Evolutionary conservation across 2,329 filamentous ascomycete genomes (phyloP).

Genomic region (Ascochyta lentis): DNA sequence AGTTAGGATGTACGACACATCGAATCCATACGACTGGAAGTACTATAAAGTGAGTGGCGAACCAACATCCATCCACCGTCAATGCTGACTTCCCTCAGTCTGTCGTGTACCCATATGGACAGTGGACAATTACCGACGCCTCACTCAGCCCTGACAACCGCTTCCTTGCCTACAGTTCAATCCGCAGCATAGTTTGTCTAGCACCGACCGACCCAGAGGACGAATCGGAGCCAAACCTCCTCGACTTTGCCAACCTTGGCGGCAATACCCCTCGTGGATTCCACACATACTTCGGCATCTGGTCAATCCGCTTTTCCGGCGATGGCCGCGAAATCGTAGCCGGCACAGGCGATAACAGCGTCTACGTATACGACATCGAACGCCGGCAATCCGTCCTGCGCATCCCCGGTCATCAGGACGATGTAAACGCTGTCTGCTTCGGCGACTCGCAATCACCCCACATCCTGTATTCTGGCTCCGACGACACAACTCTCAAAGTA

Average conservation of each 20-base stretch:
- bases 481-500: conserved; percentile 92
- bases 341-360: conserved; percentile 78
- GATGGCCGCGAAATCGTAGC: conserved; percentile 91
- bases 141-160: conserved; percentile 89
- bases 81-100: conserved; percentile 65
- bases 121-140: conserved; percentile 96
- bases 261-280: conserved; percentile 46
- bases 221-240: conserved; percentile 75
- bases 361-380: conserved; percentile 94
- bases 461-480: conserved; percentile 93
- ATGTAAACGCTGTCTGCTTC: conserved; percentile 97
- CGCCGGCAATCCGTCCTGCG: conserved; percentile 75
- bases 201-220: conserved; percentile 87
- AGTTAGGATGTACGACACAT: conserved; percentile 97
- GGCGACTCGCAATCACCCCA: conserved; percentile 88
- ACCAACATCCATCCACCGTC: background rate
- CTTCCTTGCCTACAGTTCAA: conserved; percentile 90
- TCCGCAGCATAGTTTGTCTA: conserved; percentile 81
- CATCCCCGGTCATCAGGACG: conserved; percentile 79
- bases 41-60: conserved; percentile 78
- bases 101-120: conserved; percentile 80
- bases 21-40: conserved; percentile 92
- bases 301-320: conserved; percentile 90
- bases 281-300: conserved; percentile 64
- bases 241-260: conserved; percentile 71